Conservation (phyloP, 495 filamentous ascomycete genomes). For the Rhizodiscina lignyota region DNA sequence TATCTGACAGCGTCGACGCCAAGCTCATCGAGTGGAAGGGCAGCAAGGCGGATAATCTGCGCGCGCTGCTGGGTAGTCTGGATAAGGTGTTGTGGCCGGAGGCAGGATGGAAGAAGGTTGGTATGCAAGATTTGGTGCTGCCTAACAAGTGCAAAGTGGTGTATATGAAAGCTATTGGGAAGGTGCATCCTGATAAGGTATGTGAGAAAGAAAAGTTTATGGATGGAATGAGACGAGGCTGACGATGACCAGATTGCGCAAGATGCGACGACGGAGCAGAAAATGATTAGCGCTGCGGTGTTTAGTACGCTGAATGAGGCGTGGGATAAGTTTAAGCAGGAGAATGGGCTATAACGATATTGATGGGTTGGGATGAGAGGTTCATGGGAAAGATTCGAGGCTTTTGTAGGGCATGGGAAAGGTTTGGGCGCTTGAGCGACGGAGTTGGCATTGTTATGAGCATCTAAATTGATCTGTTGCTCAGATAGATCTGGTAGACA, state of each 20-base stretch:
- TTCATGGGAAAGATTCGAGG: neutral
- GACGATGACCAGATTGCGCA: conserved; percentile 49
- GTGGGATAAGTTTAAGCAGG: conserved; percentile 93
- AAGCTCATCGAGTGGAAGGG: conserved; percentile 62
- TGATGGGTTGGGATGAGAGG: neutral
- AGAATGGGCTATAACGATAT: conserved; percentile 53
- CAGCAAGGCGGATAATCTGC: conserved; percentile 81
- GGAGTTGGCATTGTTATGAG: neutral
- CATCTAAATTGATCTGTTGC: neutral
- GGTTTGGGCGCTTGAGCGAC: neutral
- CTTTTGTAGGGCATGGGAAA: too few relatives aligned
- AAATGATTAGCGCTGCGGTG: conserved; percentile 79
- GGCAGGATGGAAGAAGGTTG: conserved; percentile 91
- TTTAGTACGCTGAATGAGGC: conserved; percentile 92
- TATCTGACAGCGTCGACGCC: conserved; percentile 69
- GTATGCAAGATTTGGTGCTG: conserved; percentile 78
- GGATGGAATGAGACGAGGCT: neutral
- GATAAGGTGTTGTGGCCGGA: conserved; percentile 84
- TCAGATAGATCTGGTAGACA: neutral
- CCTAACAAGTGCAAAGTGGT: conserved; percentile 86
- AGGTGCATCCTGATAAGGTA: conserved; percentile 98
- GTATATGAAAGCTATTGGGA: conserved; percentile 98
- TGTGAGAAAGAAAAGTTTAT: conserved; percentile 15
- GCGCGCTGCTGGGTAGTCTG: conserved; percentile 73
- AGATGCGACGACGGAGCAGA: conserved; percentile 81